phyloP scores from a whole-genome alignment of 352 stramenopile species.

The Thraustochytrium striatum region DNA sequence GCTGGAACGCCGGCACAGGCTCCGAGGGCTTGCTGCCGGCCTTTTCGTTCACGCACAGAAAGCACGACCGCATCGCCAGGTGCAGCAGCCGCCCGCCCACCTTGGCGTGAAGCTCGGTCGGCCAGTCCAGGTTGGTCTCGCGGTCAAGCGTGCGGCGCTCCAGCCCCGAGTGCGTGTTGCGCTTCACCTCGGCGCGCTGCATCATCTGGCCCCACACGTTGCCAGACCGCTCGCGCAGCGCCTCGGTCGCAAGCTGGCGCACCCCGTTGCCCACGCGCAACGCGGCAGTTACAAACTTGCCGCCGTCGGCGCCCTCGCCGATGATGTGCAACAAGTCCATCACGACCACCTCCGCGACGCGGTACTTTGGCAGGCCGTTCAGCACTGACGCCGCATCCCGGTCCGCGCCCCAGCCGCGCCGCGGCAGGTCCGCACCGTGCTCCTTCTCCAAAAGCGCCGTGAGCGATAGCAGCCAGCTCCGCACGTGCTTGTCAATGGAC shows the following conservation, averaged over 20 bases:
- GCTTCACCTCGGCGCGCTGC: background rate
- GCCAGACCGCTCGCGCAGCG: background rate
- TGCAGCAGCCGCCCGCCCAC: conserved; percentile 3
- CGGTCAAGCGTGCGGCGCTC: background rate
- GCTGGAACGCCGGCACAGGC: conserved; percentile 21
- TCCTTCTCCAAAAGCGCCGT: too few species aligned
- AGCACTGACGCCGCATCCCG: background rate
- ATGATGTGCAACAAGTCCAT: conserved; percentile 9
- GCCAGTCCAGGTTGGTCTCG: background rate
- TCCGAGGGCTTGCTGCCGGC: background rate
- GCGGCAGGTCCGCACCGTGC: too few species aligned
- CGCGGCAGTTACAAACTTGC: background rate
- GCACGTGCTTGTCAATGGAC: too few species aligned
- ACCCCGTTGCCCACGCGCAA: conserved; percentile 13
- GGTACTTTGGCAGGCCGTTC: background rate
- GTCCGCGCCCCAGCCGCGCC: too few species aligned
- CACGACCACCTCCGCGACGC: background rate
- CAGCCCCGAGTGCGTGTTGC: too few species aligned
- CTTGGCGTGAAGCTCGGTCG: background rate
- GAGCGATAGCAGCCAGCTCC: too few species aligned
- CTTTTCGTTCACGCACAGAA: background rate
- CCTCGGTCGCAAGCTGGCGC: background rate
- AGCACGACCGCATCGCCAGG: background rate
- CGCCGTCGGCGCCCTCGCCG: background rate
- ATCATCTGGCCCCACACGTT: background rate